These are phyloP conservation scores for Petunia secreta DNA, from an alignment of 257 asterid genomes.

Conservation along the genomic window DNA sequence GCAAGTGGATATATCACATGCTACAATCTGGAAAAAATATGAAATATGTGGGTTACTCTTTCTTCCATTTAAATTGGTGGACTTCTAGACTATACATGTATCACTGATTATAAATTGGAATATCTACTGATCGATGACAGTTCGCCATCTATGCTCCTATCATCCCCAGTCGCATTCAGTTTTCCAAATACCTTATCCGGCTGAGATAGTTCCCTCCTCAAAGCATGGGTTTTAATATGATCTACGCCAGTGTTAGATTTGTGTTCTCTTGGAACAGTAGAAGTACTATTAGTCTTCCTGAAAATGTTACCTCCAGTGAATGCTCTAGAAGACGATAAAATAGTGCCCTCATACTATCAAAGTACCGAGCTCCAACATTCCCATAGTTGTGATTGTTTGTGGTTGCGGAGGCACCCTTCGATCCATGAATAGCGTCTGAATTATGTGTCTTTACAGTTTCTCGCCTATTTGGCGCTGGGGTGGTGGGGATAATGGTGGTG, in stretches of 20 bases:
- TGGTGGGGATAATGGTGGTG: too few species aligned
- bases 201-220: constrained; percentile 58
- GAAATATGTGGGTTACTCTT: too few species aligned
- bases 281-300: constrained; percentile 50
- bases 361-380: constrained; percentile 74
- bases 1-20: too few species aligned
- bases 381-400: constrained; percentile 56
- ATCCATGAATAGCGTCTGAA: constrained; percentile 61
- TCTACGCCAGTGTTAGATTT: constrained; percentile 60
- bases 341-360: constrained; percentile 86
- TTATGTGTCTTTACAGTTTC: constrained; percentile 58
- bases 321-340: constrained; percentile 91
- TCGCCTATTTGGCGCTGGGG: constrained; percentile 28
- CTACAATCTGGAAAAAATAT: too few species aligned
- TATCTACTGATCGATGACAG: too few species aligned
- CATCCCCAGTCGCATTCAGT: constrained; percentile 58
- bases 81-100: too few species aligned
- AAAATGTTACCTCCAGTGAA: constrained; percentile 76
- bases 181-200: constrained; percentile 56
- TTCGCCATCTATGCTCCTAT: constrained; percentile 41
- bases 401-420: constrained; percentile 45
- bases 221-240: constrained; percentile 45
- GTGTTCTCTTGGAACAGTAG: constrained; percentile 62
- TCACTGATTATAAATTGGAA: too few species aligned
- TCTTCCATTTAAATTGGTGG: too few species aligned